Conservation (phyloP, 2,329 filamentous ascomycete species). For the Cryoendolithus antarcticus region DNA sequence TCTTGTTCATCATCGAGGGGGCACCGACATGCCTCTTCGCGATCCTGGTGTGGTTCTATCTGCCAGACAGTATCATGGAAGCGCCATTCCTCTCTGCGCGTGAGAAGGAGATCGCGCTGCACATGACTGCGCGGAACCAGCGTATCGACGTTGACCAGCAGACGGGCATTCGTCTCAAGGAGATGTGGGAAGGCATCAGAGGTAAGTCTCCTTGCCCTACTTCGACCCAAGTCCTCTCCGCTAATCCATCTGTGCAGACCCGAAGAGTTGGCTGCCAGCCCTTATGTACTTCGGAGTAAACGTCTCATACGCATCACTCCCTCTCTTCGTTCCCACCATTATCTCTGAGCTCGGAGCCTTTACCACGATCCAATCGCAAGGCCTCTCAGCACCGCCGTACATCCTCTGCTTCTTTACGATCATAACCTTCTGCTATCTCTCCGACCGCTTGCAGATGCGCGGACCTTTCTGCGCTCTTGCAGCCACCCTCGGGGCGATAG, state of each 20-base stretch:
- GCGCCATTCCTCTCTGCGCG: conserved; percentile 42
- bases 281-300: conserved; percentile 49
- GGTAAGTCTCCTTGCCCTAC: too few species aligned
- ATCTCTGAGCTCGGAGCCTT: conserved; percentile 49
- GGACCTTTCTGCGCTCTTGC: conserved; percentile 28
- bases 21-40: conserved; percentile 46
- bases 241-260: conserved; percentile 6
- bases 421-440: conserved; percentile 24
- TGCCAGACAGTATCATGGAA: conserved; percentile 40
- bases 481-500: conserved; percentile 25
- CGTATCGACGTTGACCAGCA: conserved; percentile 18
- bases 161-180: conserved; percentile 34
- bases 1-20: conserved; percentile 51
- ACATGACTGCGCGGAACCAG: conserved; percentile 10
- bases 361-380: conserved; percentile 53
- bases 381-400: conserved; percentile 51
- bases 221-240: too few species aligned
- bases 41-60: conserved; percentile 40
- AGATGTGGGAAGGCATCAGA: conserved; percentile 36
- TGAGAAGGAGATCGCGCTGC: conserved; percentile 46
- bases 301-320: conserved; percentile 47
- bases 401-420: conserved; percentile 29
- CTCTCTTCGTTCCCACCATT: conserved; percentile 32
- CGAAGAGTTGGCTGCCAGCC: conserved; percentile 19
- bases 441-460: conserved; percentile 26